Base-by-base conservation (phyloP, 2,329 filamentous ascomycete species). In the Paecilomyces sp. region DNA sequence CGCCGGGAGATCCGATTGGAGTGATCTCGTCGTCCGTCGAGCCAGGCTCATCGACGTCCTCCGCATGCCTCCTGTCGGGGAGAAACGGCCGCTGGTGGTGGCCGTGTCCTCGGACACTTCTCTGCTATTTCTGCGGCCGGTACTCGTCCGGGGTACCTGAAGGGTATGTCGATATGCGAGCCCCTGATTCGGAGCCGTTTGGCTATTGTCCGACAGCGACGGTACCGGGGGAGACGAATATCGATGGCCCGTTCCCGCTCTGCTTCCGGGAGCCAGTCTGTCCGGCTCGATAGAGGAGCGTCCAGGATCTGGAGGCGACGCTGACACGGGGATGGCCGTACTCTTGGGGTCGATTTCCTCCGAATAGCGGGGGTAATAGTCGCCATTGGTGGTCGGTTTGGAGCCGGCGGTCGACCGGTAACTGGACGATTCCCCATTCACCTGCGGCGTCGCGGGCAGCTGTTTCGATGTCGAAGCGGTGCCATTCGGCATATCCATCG, bases 111-210 rank as follows among this genome's bases (percentile, higher is more conserved):
- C 78, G 6, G 72, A 72, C 31, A 87, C 83, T 65, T 96, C 92
- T 65, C 85, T 86, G n/a, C 90, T 57, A 78, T 83, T 66, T 60
- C 71, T 68, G 55, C 90, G 84, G 34, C 83, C 79, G n/a, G 86
- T 81, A 22, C 82, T 78, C 15, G 81, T 74, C 74, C 88, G 90
- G 7, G 92, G 92, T 0, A 96, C 91, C 74, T 96, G 91, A 28
- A 97, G 82, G 0, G 91, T 96, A 76, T 96, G 89, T 64, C 92
- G 86, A 62, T 96, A 91, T 73, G 89, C 88, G 55, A 93, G 78
- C 58, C 84, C 83, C 22, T 83, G 76, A 33, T 80, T 78, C 13
- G 81, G 80, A 8, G 84, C 79, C 1, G 82, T 76, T 12, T 81
- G 71, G 28, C 75, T 70, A 58, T 77, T 76, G 66, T 85, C 84